Conservation (phyloP, 345 rosid genomes). For the Salix brachista region DNA sequence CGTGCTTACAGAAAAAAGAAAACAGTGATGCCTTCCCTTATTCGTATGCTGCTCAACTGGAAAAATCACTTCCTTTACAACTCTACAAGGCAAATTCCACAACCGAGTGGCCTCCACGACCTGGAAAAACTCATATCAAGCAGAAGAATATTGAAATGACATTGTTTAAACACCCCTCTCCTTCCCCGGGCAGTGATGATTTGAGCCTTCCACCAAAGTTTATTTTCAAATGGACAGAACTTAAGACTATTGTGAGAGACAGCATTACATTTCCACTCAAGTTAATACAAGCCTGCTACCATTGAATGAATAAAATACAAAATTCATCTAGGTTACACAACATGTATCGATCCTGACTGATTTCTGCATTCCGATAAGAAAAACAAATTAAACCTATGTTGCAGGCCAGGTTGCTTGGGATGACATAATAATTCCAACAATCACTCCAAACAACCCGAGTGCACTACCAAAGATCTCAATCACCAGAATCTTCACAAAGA, state of each 20-base stretch:
- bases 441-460: slow-evolving; percentile 94
- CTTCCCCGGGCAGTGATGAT: background rate
- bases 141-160: background rate
- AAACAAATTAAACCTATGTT: slow-evolving; percentile 30
- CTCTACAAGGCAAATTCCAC: background rate
- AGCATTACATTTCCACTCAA: slow-evolving; percentile 5
- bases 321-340: background rate
- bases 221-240: slow-evolving; percentile 7
- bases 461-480: slow-evolving; percentile 99
- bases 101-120: background rate
- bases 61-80: background rate
- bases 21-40: background rate
- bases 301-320: slow-evolving; percentile 16
- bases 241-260: background rate
- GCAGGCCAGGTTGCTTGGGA: slow-evolving; percentile 99
- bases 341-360: background rate
- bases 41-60: background rate
- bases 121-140: background rate
- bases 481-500: slow-evolving; percentile 97
- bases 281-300: slow-evolving; percentile 11
- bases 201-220: background rate
- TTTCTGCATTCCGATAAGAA: background rate
- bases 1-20: background rate
- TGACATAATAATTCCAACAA: slow-evolving; percentile 98
- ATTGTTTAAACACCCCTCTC: background rate